Percentiles rank a stretch among this genome's conserved stretches.
Evolutionary conservation across 2,329 filamentous ascomycete genomes (phyloP).

Genomic region (Alternaria postmessia): DNA sequence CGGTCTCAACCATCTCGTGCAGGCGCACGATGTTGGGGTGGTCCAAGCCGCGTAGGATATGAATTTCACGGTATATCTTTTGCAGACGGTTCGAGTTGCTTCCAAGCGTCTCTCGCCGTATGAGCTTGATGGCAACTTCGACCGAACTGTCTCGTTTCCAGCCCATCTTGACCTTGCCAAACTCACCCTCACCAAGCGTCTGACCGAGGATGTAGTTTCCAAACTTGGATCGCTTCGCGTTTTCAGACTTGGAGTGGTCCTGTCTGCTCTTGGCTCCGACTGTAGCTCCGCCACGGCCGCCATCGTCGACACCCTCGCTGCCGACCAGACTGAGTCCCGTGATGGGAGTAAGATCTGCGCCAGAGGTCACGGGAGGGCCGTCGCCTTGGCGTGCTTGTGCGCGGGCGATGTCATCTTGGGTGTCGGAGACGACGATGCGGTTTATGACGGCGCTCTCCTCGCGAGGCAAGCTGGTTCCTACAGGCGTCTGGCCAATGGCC

Average conservation of each 20-base stretch:
- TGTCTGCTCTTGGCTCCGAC: conserved; percentile 60
- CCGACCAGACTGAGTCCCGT: conserved; percentile 60
- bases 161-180: conserved; percentile 97
- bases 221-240: conserved; percentile 83
- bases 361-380: conserved; percentile 57
- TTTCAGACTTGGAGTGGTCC: conserved; percentile 62
- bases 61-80: conserved; percentile 97
- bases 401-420: conserved; percentile 74
- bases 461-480: conserved; percentile 65
- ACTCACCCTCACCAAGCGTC: conserved; percentile 96
- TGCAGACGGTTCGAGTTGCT: conserved; percentile 87
- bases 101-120: conserved; percentile 88
- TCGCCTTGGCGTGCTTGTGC: conserved; percentile 75
- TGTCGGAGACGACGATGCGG: conserved; percentile 77
- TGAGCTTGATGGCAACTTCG: conserved; percentile 95
- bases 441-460: conserved; percentile 83
- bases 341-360: conserved; percentile 56
- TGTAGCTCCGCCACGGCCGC: conserved; percentile 52
- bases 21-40: conserved; percentile 97
- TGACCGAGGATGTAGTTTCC: conserved; percentile 96
- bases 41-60: conserved; percentile 84
- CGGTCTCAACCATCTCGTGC: conserved; percentile 98
- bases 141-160: conserved; percentile 97
- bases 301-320: conserved; percentile 61
- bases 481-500: conserved; percentile 63